A percentile compares a stretch with the other conserved stretches of the same genome.
These are phyloP conservation scores for Gymnopilus dilepis DNA, from an alignment of 768 basidiomycete species.

Conservation along the genomic window DNA sequence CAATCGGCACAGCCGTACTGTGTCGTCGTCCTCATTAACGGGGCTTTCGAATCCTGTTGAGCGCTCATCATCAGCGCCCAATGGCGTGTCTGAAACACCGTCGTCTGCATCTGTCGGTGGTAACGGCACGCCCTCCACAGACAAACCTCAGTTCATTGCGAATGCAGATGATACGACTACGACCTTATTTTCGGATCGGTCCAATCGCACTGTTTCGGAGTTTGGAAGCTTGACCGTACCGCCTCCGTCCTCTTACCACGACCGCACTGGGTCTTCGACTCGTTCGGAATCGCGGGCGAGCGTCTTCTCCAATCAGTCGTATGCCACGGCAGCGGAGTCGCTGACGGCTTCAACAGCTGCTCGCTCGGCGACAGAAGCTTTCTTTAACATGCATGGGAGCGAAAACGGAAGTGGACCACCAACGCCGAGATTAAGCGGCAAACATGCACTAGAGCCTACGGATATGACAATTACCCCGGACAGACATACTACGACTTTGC, in stretches of 20 bases:
- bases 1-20: not conserved
- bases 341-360: conserved; percentile 21
- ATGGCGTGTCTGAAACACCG: not conserved
- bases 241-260: conserved; percentile 25
- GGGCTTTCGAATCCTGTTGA: not conserved
- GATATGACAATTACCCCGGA: conserved; percentile 25
- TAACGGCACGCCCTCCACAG: not conserved
- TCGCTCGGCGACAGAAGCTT: not conserved
- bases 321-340: conserved; percentile 39
- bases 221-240: conserved; percentile 20
- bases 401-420: conserved; percentile 16
- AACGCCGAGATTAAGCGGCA: conserved; percentile 21
- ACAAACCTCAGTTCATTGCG: too few relatives aligned
- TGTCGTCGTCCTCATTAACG: not conserved
- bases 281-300: conserved; percentile 30
- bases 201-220: conserved; percentile 14
- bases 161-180: not conserved
- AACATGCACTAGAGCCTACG: conserved; percentile 24
- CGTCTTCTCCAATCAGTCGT: conserved; percentile 35
- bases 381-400: conserved; percentile 14
- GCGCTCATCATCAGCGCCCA: not conserved
- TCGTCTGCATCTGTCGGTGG: not conserved
- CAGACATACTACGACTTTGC: not conserved
- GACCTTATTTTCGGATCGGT: not conserved
- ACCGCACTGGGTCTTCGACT: conserved; percentile 17